Evolutionary conservation across 1,284 basidiomycete genomes (phyloP).

Genomic region (Puccinia horiana): DNA sequence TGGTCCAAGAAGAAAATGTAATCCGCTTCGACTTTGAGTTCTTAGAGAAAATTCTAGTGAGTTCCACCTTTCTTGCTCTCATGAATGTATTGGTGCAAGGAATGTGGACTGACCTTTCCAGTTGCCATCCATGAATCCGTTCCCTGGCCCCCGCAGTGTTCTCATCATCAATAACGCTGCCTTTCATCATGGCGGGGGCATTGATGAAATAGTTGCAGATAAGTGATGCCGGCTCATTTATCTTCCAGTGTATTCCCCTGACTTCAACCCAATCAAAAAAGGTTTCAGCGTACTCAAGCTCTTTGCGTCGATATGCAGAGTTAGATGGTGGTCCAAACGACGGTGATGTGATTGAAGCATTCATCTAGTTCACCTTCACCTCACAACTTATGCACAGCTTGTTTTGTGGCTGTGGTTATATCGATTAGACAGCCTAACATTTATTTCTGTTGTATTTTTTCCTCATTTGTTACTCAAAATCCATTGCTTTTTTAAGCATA

Average conservation of each 20-base stretch:
- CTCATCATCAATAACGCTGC: neutral
- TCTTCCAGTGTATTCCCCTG: too few relatives aligned
- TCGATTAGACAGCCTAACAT: neutral
- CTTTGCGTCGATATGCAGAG: neutral
- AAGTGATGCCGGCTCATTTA: too few relatives aligned
- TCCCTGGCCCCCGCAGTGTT: neutral
- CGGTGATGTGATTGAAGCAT: neutral
- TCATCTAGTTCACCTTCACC: neutral
- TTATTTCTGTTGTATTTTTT: neutral
- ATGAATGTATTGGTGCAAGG: too few relatives aligned
- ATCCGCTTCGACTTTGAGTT: neutral
- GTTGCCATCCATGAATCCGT: neutral
- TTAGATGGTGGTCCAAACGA: neutral
- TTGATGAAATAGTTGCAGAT: too few relatives aligned
- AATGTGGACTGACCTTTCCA: neutral
- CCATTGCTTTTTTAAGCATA: neutral
- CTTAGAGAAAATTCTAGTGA: neutral
- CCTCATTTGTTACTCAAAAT: neutral
- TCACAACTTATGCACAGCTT: neutral
- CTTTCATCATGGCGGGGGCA: too few relatives aligned
- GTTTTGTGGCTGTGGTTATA: neutral
- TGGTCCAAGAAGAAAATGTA: neutral
- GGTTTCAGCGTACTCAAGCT: too few relatives aligned
- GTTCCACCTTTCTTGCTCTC: too few relatives aligned
- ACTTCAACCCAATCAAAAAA: too few relatives aligned